Evolutionary conservation across 495 filamentous ascomycete species (phyloP).

Genomic region (Penicillium canariense): DNA sequence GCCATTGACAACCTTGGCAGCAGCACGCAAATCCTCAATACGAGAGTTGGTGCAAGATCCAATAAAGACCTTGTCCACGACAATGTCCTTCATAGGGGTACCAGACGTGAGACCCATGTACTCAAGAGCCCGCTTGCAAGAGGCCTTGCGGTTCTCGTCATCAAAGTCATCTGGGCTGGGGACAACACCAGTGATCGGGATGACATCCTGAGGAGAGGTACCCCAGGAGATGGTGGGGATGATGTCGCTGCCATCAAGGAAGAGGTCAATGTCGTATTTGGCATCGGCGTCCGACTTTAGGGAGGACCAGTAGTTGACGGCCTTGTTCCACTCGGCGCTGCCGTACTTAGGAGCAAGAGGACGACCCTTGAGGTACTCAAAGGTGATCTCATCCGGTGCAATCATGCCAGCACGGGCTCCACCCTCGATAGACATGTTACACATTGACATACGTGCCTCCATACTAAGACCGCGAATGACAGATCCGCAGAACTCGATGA

Average conservation of each 20-base stretch:
- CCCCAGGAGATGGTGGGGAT: constrained; percentile 94
- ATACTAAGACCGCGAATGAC: constrained; percentile 88
- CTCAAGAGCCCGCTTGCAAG: constrained; percentile 77
- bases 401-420: constrained; percentile 97
- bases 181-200: constrained; percentile 86
- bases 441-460: constrained; percentile 98
- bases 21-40: constrained; percentile 92
- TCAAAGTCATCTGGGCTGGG: constrained; percentile 85
- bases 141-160: constrained; percentile 70
- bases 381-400: constrained; percentile 89
- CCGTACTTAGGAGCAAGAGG: constrained; percentile 84
- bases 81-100: constrained; percentile 85
- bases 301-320: constrained; percentile 83
- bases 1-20: constrained; percentile 80
- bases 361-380: constrained; percentile 88
- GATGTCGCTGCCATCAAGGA: constrained; percentile 89
- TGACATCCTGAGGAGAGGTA: constrained; percentile 92
- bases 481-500: constrained; percentile 96
- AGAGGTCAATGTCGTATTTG: constrained; percentile 80
- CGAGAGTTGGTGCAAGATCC: constrained; percentile 97
- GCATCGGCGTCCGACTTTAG: constrained; percentile 82
- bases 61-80: constrained; percentile 94
- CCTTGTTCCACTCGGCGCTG: constrained; percentile 85
- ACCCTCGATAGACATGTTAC: constrained; percentile 99
- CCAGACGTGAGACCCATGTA: constrained; percentile 92